Base-by-base conservation (phyloP, 768 basidiomycete species). In the Agaricus subrufescens region DNA sequence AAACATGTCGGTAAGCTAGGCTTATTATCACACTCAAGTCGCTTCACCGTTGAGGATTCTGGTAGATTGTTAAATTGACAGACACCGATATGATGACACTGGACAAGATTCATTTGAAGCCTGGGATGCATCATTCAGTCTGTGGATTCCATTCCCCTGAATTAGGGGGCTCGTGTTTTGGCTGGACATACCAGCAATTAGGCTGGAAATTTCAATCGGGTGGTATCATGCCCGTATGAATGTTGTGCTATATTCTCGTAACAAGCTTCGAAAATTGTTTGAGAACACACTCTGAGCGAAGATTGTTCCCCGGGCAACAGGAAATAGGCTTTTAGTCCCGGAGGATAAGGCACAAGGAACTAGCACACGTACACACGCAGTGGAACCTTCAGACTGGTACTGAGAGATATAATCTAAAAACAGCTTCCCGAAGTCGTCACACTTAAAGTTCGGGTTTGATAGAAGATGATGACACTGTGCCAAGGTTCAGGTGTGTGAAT, bases 1-100 rank as follows among this genome's bases (percentile, higher is more conserved):
- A 50, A 85, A 85, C 65, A 62, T 75, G 34, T 62, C 65, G 9
- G 74, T 76, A 49, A 46, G 66, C 52, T 38, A 14, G n/a, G 25
- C 14, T 10, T 3, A 19, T 25, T 23, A 12, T 26, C 3, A 9
- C 14, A 19, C 45, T 46, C 7, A 46, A 25, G 8, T 46, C 19
- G 7, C 26, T 14, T 46, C 8, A 46, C 45, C 25, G 12, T 4
- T 4, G 45, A 25, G 1, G 45, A 25, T 15, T 14, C 29, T n/a
- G 59, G 30, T 58, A 77, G 65, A 57, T 81, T 12, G 50, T 74
- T 37, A 56, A 65, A 37, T 60, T 76, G 14, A 58, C 63, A 10
- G 52, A 59, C 4, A 68, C 73, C 19, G 76, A 81, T 42, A 71
- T 78, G 60, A 53, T 69, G 40, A 58, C 50, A 12, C 67, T 82